Evolutionary conservation across 2,329 filamentous ascomycete genomes (phyloP).

Genomic region (Didymella exigua): DNA sequence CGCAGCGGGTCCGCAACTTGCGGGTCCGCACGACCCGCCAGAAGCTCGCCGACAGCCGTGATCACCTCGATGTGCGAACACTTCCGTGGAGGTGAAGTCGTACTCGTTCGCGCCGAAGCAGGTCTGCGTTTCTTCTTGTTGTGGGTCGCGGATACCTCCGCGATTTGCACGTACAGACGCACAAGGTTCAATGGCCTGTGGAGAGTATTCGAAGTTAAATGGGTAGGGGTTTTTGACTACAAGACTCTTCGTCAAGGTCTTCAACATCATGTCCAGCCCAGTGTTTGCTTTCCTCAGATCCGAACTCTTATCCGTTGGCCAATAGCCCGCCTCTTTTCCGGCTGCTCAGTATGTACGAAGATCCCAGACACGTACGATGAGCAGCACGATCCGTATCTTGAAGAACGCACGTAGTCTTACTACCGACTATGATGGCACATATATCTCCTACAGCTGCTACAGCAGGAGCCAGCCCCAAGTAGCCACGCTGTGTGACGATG

Average conservation of each 20-base stretch:
- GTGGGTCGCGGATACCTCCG: constrained; percentile 57
- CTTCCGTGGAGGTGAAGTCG: constrained; percentile 52
- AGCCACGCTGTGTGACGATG: background rate
- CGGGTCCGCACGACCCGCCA: constrained; percentile 35
- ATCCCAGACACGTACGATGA: background rate
- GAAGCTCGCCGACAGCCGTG: constrained; percentile 26
- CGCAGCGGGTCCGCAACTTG: constrained; percentile 28
- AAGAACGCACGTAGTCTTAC: background rate
- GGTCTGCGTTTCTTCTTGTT: constrained; percentile 47
- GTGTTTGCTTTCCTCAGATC: background rate
- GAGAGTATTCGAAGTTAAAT: too few relatives aligned
- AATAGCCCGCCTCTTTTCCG: too few relatives aligned
- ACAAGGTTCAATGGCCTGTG: constrained; percentile 67
- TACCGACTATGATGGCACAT: background rate
- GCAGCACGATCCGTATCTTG: background rate
- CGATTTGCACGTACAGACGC: constrained; percentile 58
- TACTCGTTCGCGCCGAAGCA: constrained; percentile 60
- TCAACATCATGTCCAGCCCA: background rate
- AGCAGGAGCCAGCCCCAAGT: background rate
- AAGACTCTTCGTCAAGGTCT: too few relatives aligned
- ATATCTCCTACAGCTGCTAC: background rate
- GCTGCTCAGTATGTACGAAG: background rate
- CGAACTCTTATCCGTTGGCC: background rate
- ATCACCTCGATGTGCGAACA: constrained; percentile 38
- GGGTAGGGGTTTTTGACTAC: too few relatives aligned